Conservation (phyloP, 2,329 filamentous ascomycete genomes). For the Clarireedia sp. region DNA sequence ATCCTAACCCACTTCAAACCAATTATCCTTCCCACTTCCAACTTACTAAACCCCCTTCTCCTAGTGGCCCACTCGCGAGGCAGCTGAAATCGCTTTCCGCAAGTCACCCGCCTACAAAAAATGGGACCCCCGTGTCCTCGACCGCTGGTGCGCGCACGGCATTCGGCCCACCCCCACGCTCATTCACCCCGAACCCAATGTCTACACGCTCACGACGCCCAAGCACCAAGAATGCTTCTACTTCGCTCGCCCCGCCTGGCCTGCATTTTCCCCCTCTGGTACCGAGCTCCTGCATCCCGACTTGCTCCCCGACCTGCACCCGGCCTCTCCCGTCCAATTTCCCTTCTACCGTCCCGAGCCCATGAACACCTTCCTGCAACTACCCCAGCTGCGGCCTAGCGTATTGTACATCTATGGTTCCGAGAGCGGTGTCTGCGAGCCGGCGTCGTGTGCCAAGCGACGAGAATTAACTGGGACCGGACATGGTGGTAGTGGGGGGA, state of each 20-base stretch:
- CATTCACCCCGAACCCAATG: constrained; percentile 40
- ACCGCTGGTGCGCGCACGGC: constrained; percentile 64
- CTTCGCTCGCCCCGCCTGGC: constrained; percentile 55
- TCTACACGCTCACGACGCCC: constrained; percentile 69
- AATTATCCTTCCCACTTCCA: background rate
- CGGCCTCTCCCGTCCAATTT: constrained; percentile 21
- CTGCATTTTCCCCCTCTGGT: constrained; percentile 28
- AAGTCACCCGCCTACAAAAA: constrained; percentile 67
- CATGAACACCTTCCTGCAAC: constrained; percentile 43
- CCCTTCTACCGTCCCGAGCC: constrained; percentile 64
- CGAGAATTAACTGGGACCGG: constrained; percentile 56
- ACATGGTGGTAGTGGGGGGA: constrained; percentile 59
- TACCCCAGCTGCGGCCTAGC: constrained; percentile 55
- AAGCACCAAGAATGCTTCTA: constrained; percentile 85
- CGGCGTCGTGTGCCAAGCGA: constrained; percentile 47
- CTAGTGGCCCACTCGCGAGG: constrained; percentile 65
- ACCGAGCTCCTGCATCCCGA: constrained; percentile 40
- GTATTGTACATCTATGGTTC: constrained; percentile 64
- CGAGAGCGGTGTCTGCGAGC: constrained; percentile 46
- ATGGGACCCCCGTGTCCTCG: constrained; percentile 77
- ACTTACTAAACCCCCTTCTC: background rate
- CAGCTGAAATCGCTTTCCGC: constrained; percentile 58
- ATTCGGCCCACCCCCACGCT: constrained; percentile 65
- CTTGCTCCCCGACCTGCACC: constrained; percentile 32
- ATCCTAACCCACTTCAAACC: background rate